Evolutionary conservation across 148 eudicot genomes (phyloP).

Genomic region (Pharnaceum exiguum): DNA sequence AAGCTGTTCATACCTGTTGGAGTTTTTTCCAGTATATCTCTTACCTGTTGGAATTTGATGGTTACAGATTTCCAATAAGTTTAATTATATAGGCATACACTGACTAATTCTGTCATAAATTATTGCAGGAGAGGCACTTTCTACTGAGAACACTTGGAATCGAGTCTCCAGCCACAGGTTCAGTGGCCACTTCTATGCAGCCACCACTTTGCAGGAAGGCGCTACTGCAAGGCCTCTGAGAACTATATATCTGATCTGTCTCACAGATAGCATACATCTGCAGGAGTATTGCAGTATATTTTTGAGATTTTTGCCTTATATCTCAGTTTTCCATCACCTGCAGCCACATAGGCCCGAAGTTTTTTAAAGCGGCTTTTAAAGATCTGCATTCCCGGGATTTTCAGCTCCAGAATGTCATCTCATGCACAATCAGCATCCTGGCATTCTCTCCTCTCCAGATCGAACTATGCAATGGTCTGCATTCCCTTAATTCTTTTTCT

Average conservation of each 20-base stretch:
- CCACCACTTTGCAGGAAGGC: constrained; percentile 89
- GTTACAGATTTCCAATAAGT: too few species aligned
- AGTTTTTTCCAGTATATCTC: too few species aligned
- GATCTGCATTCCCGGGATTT: constrained; percentile 42
- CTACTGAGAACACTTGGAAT: constrained; percentile 78
- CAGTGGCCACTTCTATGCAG: constrained; percentile 40
- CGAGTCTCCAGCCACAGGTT: constrained; percentile 47
- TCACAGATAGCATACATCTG: constrained; percentile 12
- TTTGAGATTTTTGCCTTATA: constrained; percentile 26
- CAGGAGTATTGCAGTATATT: constrained; percentile 19
- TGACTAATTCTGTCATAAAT: constrained; percentile 5
- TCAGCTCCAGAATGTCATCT: constrained; percentile 37
- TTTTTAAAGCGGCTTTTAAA: constrained; percentile 49
- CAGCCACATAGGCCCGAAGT: constrained; percentile 67
- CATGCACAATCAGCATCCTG: constrained; percentile 33
- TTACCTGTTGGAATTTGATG: too few species aligned
- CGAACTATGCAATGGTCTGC: constrained; percentile 38
- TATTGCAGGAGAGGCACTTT: constrained; percentile 82
- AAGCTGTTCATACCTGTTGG: too few species aligned
- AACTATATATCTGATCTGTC: constrained; percentile 21
- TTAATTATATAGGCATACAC: neutral
- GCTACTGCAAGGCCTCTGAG: constrained; percentile 80
- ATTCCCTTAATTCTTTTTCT: constrained; percentile 24
- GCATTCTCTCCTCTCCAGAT: constrained; percentile 28
- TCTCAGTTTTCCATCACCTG: constrained; percentile 35